These are phyloP conservation scores for Glonium stellatum DNA, from an alignment of 495 filamentous ascomycete species.

Conservation along the genomic window DNA sequence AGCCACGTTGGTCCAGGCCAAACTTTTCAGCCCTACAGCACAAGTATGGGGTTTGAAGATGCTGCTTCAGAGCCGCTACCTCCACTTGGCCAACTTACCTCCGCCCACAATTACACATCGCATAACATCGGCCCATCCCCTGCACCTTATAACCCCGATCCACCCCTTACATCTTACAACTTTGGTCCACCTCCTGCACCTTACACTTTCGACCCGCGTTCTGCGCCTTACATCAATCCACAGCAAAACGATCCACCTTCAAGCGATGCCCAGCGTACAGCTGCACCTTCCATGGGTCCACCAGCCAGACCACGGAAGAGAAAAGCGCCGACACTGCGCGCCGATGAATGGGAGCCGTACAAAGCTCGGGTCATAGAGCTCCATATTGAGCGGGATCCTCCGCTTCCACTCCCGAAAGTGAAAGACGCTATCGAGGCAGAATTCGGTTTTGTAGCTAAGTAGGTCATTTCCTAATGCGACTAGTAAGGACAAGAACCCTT, in stretches of 20 bases:
- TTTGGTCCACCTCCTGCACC: constrained; percentile 6
- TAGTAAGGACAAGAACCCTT: not conserved
- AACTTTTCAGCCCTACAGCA: not conserved
- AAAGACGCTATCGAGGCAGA: constrained; percentile 19
- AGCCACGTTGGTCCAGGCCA: not conserved
- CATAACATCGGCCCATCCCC: constrained; percentile 3
- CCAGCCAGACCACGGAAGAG: constrained; percentile 22
- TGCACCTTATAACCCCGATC: constrained; percentile 1
- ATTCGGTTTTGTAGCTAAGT: constrained; percentile 22
- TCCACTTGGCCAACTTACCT: not conserved
- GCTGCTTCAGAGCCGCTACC: constrained; percentile 6
- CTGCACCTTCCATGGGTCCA: constrained; percentile 17
- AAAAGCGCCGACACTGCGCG: constrained; percentile 24
- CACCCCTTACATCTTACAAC: not conserved
- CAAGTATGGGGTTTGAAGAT: not conserved
- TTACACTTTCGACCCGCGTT: not conserved
- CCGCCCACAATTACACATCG: constrained; percentile 1
- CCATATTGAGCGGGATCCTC: constrained; percentile 15
- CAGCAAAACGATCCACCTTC: constrained; percentile 4
- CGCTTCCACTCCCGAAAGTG: constrained; percentile 13
- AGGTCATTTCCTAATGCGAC: not conserved
- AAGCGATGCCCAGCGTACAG: constrained; percentile 5
- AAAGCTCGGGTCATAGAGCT: constrained; percentile 19
- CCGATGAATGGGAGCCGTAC: constrained; percentile 9
- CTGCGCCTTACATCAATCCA: no score